These are phyloP conservation scores for Phytophthora rubi DNA, from an alignment of 352 stramenopile genomes.

Conservation along the genomic window DNA sequence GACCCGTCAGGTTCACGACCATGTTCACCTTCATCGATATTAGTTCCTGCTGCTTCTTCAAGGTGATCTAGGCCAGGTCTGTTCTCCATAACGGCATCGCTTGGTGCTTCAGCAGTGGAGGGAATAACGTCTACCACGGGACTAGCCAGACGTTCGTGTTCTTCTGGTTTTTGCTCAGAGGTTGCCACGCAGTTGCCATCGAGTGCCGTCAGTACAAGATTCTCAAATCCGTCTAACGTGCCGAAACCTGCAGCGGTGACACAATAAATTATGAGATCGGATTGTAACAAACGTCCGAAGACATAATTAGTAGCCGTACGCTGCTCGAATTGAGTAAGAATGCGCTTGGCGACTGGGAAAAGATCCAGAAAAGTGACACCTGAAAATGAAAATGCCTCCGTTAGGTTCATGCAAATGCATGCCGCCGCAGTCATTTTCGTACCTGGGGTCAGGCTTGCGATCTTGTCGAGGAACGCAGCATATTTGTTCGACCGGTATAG, in stretches of 20 bases:
- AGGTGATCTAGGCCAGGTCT: background rate
- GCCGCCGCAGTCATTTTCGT: constrained; percentile 1
- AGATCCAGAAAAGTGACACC: constrained; percentile 40
- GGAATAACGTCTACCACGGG: background rate
- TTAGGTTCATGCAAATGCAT: constrained; percentile 15
- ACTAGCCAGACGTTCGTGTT: background rate
- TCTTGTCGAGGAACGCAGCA: constrained; percentile 43
- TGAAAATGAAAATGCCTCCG: constrained; percentile 15
- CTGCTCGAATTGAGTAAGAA: constrained; percentile 51
- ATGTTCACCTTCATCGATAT: constrained; percentile 7
- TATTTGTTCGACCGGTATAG: constrained; percentile 53
- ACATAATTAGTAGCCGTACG: constrained; percentile 33
- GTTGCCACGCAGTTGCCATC: constrained; percentile 7
- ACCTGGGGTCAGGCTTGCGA: constrained; percentile 50
- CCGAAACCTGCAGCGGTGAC: constrained; percentile 40
- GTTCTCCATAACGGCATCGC: background rate
- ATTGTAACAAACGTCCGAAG: background rate
- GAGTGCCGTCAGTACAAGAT: constrained; percentile 31
- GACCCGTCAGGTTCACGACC: constrained; percentile 6
- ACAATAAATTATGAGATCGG: constrained; percentile 5
- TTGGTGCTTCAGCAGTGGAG: constrained; percentile 1
- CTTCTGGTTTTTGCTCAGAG: constrained; percentile 16
- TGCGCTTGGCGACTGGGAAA: constrained; percentile 40
- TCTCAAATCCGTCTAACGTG: constrained; percentile 44
- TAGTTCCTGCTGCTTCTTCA: constrained; percentile 1